Base-by-base conservation (phyloP, 495 filamentous ascomycete genomes). In the Hypoxylon fuscum region DNA sequence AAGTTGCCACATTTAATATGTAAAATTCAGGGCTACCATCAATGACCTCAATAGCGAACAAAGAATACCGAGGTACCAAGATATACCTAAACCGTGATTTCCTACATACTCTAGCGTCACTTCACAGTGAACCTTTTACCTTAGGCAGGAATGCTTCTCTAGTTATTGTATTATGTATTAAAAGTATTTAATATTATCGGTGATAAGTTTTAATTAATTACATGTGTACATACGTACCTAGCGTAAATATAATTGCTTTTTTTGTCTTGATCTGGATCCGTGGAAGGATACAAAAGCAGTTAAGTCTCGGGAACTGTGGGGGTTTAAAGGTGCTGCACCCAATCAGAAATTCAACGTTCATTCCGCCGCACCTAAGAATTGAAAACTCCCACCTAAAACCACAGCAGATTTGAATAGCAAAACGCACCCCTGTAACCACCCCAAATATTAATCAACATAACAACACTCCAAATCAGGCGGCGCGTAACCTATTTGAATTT, bases 391-490 rank as follows among this genome's bases (percentile, higher is more conserved):
- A 70, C 67, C 67, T 56, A 70, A 70, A 72, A 68, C 51, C 46
- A 56, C 42, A 55, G 55, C 41, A 65, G 21, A 59, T 66, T 59
- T 56, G 37, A 47, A 60, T 42, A 47, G 54, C 53, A 65, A 72
- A 72, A 63, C 69, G 57, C 54, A 72, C 67, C 69, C 69, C 69
- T 72, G 69, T 72, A 67, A 70, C 55, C 69, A 59, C 53, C 57
- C 60, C 18, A 46, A 69, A 56, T 68, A 70, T 59, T 62, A 63
- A 61, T 66, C 63, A 66, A 61, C 53, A 72, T 55, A 48, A 53
- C 57, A 67, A 51, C 43, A 20, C 21, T 29, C 20, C 41, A 38
- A 55, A 43, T 52, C 31, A 55, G 43, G 47, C 21, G 27, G 3
- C 50, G 41, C 18, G n/a, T n/a, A 14, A 15, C 35, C 42, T 4